Evolutionary conservation across 2,329 filamentous ascomycete genomes (phyloP).

Genomic region (Curvularia sp.): DNA sequence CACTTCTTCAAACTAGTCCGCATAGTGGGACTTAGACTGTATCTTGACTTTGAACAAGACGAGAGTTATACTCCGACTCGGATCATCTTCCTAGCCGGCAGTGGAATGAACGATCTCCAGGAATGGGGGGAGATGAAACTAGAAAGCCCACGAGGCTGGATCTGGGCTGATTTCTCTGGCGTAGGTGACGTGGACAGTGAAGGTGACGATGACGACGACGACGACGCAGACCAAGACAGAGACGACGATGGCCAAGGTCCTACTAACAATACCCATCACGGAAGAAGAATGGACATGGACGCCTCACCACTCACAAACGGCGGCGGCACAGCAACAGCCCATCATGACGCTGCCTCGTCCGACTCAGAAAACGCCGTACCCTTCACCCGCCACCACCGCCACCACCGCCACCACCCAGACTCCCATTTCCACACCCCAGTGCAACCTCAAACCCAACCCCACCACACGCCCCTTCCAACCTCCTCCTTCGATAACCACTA

Average conservation of each 20-base stretch:
- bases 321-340: neutral
- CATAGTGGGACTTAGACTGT: slow-evolving; percentile 79
- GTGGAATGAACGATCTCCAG: slow-evolving; percentile 87
- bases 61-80: slow-evolving; percentile 97
- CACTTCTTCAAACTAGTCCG: slow-evolving; percentile 85
- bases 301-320: neutral
- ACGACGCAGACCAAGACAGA: neutral
- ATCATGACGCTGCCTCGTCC: slow-evolving; percentile 15
- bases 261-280: neutral
- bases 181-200: slow-evolving; percentile 58
- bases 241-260: slow-evolving; percentile 27
- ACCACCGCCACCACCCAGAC: neutral
- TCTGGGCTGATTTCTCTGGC: slow-evolving; percentile 76
- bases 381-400: neutral
- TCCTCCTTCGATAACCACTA: slow-evolving; percentile 8
- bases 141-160: slow-evolving; percentile 84
- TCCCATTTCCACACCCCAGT: slow-evolving; percentile 14
- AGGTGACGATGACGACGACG: slow-evolving; percentile 30
- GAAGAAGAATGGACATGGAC: neutral
- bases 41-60: slow-evolving; percentile 89
- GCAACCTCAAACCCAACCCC: slow-evolving; percentile 11
- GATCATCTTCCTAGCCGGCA: slow-evolving; percentile 87
- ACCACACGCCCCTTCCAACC: neutral
- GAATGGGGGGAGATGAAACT: slow-evolving; percentile 84
- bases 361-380: slow-evolving; percentile 31